These are phyloP conservation scores for Rasamsonia emersonii DNA, from an alignment of 2,329 filamentous ascomycete species.

Conservation along the genomic window DNA sequence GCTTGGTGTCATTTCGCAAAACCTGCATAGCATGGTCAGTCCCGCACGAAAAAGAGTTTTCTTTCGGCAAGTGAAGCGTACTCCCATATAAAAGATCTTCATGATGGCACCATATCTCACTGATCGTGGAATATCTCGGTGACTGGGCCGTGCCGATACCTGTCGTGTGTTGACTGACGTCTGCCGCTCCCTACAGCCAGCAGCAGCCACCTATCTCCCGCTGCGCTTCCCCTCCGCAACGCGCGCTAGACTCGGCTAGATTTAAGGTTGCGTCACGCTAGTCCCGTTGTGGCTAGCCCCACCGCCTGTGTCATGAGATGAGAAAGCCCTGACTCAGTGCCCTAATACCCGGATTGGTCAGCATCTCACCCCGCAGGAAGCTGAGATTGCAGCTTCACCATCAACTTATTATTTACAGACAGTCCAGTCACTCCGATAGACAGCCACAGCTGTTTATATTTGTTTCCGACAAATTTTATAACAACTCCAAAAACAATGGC, in stretches of 20 bases:
- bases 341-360: conserved; percentile 7
- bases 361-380: no score
- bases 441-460: no score
- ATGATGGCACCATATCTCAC: conserved; percentile 43
- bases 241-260: conserved; percentile 3
- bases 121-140: neutral
- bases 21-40: conserved; percentile 45
- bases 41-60: neutral
- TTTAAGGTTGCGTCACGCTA: conserved; percentile 4
- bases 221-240: no score
- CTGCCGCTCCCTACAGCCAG: neutral
- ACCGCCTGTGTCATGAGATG: conserved; percentile 2
- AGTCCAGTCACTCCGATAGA: no score
- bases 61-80: conserved; percentile 38
- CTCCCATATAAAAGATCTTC: conserved; percentile 84
- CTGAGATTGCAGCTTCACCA: neutral
- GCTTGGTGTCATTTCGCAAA: conserved; percentile 69
- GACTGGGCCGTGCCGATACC: no score
- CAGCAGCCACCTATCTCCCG: no score
- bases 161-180: conserved; percentile 6
- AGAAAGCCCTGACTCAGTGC: conserved; percentile 4
- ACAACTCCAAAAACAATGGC: conserved; percentile 15
- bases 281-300: neutral
- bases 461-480: no score
- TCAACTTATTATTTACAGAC: neutral